Evolutionary conservation across 108 stramenopile species (phyloP), one percentile per base, ranked within the genome.

Genomic region (Aurantiochytrium sp.): DNA sequence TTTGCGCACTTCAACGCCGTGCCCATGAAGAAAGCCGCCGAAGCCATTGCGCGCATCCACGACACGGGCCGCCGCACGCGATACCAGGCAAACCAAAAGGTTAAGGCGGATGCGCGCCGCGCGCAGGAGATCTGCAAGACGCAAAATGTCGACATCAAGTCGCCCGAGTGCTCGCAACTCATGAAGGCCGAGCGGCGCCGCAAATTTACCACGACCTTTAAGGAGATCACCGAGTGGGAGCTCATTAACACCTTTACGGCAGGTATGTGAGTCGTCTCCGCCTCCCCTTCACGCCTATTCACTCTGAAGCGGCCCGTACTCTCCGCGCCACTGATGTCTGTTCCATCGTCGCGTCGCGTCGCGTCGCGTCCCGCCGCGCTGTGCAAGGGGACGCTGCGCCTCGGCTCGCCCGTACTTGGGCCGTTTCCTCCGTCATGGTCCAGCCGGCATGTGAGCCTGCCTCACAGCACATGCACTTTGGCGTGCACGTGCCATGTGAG

Each of bases 191-290:
- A 81, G n/a, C 73, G 73, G 6, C 39, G 73, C n/a, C 42, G 42
- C 45, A 81, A 81, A n/a, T 81, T 81, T 48, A 30, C 45, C 17
- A 15, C 6, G n/a, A 81, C 45, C 8, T 81, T 81, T 48, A 81
- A 81, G 45, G 73, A 81, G 30, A 81, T 81, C 73, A 41, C 39
- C 6, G 73, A 81, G 73, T 81, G 73, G 73, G 73, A 81, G 73
- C 73, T 81, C 27, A 81, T 81, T 24, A 81, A 81, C 2, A 81
- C 73, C 45, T 81, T 81, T 24, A 48, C 45, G n/a, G 73, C 73
- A 48, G 73, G 73, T 48, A 81, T 81, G 73, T 81, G 30, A 81
- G 42, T 34, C 59, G 8, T 8, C 34, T 15, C 34, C 24, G 0
- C 10, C 19, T 1, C 19, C 19, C 27, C 19, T 65, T 65, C 59